phyloP scores from a whole-genome alignment of 495 filamentous ascomycete genomes.

The Podospora pseudoanserina region DNA sequence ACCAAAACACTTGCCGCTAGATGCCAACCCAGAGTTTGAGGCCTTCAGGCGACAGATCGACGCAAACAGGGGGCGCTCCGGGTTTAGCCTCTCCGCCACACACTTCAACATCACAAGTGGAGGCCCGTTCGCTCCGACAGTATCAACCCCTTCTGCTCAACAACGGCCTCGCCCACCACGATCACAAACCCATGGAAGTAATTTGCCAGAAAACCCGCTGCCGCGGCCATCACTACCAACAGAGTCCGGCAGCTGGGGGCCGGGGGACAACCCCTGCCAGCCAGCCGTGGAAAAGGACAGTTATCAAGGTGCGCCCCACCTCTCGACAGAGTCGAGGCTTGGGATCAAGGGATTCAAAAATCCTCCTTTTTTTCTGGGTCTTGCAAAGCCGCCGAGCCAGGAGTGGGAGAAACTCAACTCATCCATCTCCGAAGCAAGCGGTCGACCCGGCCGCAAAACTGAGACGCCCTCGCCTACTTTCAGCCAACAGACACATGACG shows the following conservation, averaged over 20 bases:
- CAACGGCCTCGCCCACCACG: conserved; percentile 38
- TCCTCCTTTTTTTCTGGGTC: conserved; percentile 29
- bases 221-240: conserved; percentile 35
- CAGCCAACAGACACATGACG: conserved; percentile 22
- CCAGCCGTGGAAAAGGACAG: conserved; percentile 31
- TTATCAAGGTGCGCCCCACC: conserved; percentile 45
- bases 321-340: conserved; percentile 47
- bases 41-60: conserved; percentile 69
- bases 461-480: conserved; percentile 25
- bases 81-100: conserved; percentile 50
- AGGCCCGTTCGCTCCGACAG: conserved; percentile 19
- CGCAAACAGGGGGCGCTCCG: conserved; percentile 44
- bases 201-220: conserved; percentile 31
- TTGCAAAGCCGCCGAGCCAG: neutral
- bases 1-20: conserved; percentile 63
- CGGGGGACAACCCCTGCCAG: conserved; percentile 25
- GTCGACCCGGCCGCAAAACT: conserved; percentile 15
- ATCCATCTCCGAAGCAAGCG: neutral
- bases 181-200: conserved; percentile 40
- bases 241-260: conserved; percentile 39
- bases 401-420: neutral
- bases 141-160: conserved; percentile 32
- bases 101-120: conserved; percentile 38
- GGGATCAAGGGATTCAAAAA: conserved; percentile 43
- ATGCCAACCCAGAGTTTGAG: conserved; percentile 74